Percentiles rank a stretch among this genome's conserved stretches.
phyloP scores from a whole-genome alignment of 352 stramenopile genomes.

The Nothophytophthora sp. region DNA sequence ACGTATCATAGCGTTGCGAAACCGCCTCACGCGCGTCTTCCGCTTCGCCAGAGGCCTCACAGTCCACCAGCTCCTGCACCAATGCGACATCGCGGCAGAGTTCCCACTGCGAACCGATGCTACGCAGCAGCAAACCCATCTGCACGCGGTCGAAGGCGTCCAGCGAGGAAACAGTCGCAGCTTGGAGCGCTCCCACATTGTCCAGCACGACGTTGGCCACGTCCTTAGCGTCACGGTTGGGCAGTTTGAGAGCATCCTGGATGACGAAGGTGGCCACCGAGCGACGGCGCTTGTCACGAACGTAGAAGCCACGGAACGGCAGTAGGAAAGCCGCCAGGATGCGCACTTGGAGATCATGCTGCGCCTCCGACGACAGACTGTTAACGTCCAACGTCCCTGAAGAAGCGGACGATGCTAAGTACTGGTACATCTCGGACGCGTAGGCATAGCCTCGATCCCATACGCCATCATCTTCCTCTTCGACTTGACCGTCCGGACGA shows the following conservation, averaged over 20 bases:
- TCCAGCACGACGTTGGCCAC: conserved; percentile 60
- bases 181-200: conserved; percentile 36
- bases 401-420: conserved; percentile 13
- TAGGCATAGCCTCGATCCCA: conserved; percentile 50
- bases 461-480: conserved; percentile 15
- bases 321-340: conserved; percentile 62
- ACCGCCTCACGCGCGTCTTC: conserved; percentile 16
- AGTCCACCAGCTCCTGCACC: conserved; percentile 48
- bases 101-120: conserved; percentile 58
- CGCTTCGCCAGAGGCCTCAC: conserved; percentile 2
- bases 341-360: conserved; percentile 49
- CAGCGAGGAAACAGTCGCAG: conserved; percentile 5
- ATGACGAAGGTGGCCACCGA: conserved; percentile 50
- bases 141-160: conserved; percentile 50
- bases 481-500: conserved; percentile 16
- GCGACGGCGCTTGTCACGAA: conserved; percentile 54
- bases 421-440: conserved; percentile 43
- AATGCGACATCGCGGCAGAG: conserved; percentile 55
- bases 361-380: conserved; percentile 34
- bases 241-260: conserved; percentile 66
- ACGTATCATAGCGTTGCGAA: conserved; percentile 36
- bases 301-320: conserved; percentile 47
- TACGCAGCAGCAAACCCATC: conserved; percentile 56
- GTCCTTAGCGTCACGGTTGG: conserved; percentile 64
- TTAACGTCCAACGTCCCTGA: conserved; percentile 28